phyloP scores from a whole-genome alignment of 1,284 basidiomycete genomes.

The Ceratobasidium theobromae region DNA sequence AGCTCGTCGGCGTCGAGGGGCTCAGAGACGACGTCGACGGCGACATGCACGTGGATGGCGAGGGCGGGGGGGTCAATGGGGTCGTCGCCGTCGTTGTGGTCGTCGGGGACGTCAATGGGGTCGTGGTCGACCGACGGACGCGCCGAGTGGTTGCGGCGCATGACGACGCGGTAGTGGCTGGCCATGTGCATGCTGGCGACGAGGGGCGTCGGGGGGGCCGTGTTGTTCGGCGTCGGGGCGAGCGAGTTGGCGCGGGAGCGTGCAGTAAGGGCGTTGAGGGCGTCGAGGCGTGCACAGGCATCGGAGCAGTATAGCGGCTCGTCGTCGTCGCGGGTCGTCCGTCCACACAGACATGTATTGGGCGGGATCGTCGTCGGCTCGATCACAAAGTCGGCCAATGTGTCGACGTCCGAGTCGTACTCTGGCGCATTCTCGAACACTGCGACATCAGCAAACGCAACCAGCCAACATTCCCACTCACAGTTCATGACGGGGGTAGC shows the following conservation, averaged over 20 bases:
- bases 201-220: conserved; percentile 15
- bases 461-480: too few relatives aligned
- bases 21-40: conserved; percentile 2
- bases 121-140: conserved; percentile 4
- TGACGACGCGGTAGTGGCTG: too few relatives aligned
- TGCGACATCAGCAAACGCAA: not conserved
- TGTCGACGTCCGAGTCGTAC: conserved; percentile 25
- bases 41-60: not conserved
- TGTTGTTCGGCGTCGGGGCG: conserved; percentile 1
- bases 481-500: too few relatives aligned
- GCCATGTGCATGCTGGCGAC: not conserved
- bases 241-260: conserved; percentile 28
- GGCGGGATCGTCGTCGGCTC: conserved; percentile 17
- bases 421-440: conserved; percentile 28
- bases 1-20: conserved; percentile 2
- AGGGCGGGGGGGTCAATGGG: conserved; percentile 3
- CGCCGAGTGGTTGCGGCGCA: not conserved
- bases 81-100: not conserved
- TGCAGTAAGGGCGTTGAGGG: conserved; percentile 19
- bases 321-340: conserved; percentile 16
- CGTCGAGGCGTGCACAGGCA: conserved; percentile 18
- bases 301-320: conserved; percentile 24
- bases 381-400: conserved; percentile 22
- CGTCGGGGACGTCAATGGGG: too few relatives aligned
- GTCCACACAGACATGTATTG: conserved; percentile 22